A percentile compares a stretch with the other conserved stretches of the same genome.
Conservation (phyloP, 1,139 yeast genomes). For the Lipomyces yarrowii region DNA sequence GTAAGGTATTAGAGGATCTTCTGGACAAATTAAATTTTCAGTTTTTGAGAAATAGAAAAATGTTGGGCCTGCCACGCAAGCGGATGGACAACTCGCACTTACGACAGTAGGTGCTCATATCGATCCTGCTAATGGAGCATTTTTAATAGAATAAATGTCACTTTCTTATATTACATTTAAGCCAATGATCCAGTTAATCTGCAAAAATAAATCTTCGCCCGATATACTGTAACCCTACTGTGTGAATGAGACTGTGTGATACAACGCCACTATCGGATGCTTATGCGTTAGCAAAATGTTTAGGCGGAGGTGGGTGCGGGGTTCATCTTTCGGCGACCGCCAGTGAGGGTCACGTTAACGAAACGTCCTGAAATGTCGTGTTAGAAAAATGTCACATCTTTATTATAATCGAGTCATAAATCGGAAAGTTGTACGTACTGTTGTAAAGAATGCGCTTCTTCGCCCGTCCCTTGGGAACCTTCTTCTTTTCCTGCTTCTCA, state of each 20-base stretch:
- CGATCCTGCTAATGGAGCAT: not conserved
- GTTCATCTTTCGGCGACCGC: slow-evolving; percentile 99
- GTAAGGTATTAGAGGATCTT: too few species aligned
- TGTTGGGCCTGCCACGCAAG: not conserved
- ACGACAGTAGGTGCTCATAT: not conserved
- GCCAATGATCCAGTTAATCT: not conserved
- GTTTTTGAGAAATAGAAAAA: not conserved
- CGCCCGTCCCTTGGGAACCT: slow-evolving; percentile 86
- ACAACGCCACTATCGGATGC: not conserved
- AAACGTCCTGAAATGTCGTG: slow-evolving; percentile 55
- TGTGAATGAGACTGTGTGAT: not conserved
- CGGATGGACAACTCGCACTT: not conserved
- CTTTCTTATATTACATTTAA: not conserved
- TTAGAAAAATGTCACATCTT: not conserved
- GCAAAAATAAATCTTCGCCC: not conserved
- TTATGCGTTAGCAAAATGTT: slow-evolving; percentile 14
- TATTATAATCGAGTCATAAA: too few species aligned
- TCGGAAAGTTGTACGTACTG: slow-evolving; percentile 51
- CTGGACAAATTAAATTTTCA: too few species aligned
- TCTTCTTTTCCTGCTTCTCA: slow-evolving; percentile 86
- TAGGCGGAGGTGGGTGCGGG: slow-evolving; percentile 67
- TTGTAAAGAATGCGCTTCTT: slow-evolving; percentile 98
- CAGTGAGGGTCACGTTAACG: slow-evolving; percentile 95
- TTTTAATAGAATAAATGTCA: not conserved
- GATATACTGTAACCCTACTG: not conserved